phyloP scores from a whole-genome alignment of 1,284 basidiomycete genomes.

The Pisolithus thermaeus region DNA sequence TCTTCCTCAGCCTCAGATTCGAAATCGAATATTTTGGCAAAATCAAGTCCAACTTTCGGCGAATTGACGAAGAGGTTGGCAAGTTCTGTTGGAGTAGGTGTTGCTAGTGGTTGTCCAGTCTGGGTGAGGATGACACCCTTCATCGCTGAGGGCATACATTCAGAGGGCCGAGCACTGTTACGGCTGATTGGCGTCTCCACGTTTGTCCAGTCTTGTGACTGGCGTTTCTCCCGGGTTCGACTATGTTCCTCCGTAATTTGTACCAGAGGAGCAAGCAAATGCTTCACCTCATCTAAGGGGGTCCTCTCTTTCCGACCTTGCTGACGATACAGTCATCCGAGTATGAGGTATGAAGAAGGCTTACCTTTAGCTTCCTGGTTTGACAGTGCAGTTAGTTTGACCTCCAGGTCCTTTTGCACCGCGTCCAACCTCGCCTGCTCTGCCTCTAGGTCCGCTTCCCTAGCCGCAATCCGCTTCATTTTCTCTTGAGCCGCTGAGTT shows the following conservation, averaged over 20 bases:
- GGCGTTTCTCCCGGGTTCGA: slow-evolving; percentile 24
- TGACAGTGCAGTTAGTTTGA: slow-evolving; percentile 38
- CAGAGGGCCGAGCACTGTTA: slow-evolving; percentile 27
- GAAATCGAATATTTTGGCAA: slow-evolving; percentile 70
- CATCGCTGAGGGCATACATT: slow-evolving; percentile 60
- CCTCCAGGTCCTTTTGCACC: slow-evolving; percentile 42
- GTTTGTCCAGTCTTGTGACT: slow-evolving; percentile 11
- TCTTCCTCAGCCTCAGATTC: slow-evolving; percentile 23
- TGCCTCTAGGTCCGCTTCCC: slow-evolving; percentile 45
- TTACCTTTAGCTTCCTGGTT: slow-evolving; percentile 35
- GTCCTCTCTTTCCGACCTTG: slow-evolving; percentile 47
- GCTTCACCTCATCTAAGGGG: slow-evolving; percentile 70
- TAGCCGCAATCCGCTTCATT: slow-evolving; percentile 45
- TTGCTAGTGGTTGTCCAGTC: slow-evolving; percentile 64
- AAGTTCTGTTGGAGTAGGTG: slow-evolving; percentile 60
- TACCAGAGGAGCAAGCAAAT: slow-evolving; percentile 50
- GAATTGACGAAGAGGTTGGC: slow-evolving; percentile 58
- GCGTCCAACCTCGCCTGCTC: slow-evolving; percentile 47
- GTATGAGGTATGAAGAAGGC: neutral
- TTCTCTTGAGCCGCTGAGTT: slow-evolving; percentile 45
- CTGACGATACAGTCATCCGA: neutral
- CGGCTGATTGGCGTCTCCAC: slow-evolving; percentile 36
- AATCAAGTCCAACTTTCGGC: slow-evolving; percentile 63
- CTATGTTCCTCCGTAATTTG: slow-evolving; percentile 32
- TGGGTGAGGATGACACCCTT: slow-evolving; percentile 73